Percentiles rank a stretch among this genome's conserved stretches.
Conservation (phyloP, 129 eudicot genomes). For the Heracleum sosnowskyi region DNA sequence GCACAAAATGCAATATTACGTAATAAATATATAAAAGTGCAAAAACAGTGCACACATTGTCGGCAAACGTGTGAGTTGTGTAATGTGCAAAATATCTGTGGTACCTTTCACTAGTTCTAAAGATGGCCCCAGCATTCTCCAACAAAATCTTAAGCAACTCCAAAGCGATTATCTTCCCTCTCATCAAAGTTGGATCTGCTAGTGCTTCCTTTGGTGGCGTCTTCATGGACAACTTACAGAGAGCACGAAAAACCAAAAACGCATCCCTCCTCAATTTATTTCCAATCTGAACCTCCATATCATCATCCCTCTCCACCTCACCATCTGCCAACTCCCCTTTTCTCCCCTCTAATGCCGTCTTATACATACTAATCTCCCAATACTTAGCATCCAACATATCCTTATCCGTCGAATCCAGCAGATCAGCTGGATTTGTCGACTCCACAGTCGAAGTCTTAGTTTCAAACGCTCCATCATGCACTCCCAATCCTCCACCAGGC, state of each 20-base stretch:
- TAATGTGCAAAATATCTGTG: neutral
- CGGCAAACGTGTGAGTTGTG: neutral
- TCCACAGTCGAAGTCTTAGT: constrained; percentile 65
- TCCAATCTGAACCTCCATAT: constrained; percentile 96
- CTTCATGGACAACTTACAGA: constrained; percentile 95
- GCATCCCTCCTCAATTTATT: constrained; percentile 95
- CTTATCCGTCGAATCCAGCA: constrained; percentile 95
- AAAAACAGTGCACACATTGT: neutral
- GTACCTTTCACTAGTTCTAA: constrained; percentile 99
- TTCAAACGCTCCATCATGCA: constrained; percentile 96
- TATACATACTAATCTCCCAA: constrained; percentile 99
- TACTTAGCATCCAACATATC: constrained; percentile 99
- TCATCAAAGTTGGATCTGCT: constrained; percentile 82
- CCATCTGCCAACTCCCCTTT: constrained; percentile 97
- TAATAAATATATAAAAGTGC: neutral
- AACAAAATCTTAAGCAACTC: constrained; percentile 96
- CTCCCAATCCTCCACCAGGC: constrained; percentile 25
- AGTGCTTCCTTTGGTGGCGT: constrained; percentile 92
- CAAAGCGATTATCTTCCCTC: constrained; percentile 91
- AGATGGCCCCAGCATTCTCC: constrained; percentile 97
- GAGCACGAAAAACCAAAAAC: constrained; percentile 87
- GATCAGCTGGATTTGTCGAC: constrained; percentile 88
- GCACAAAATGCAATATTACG: neutral
- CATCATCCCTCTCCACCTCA: constrained; percentile 84
- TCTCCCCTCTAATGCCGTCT: constrained; percentile 94